A percentile compares a stretch with the other conserved stretches of the same genome.
phyloP scores from a whole-genome alignment of 1,139 yeast species.

The Zygoascus meyerae region DNA sequence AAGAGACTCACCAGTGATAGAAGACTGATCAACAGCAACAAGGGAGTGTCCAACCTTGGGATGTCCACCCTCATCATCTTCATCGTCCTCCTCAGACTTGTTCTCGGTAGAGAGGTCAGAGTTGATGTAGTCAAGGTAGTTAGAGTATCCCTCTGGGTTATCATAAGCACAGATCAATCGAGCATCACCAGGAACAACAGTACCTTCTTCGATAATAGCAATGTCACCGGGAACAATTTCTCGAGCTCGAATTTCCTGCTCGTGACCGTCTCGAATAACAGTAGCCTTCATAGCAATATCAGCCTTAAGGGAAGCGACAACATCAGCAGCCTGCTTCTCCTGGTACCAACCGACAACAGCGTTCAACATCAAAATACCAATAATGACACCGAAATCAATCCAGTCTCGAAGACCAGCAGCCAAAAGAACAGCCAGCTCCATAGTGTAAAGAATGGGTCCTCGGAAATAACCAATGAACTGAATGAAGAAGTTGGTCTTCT shows the following conservation, averaged over 20 bases:
- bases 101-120: slow-evolving; percentile 53
- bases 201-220: slow-evolving; percentile 89
- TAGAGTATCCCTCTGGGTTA: slow-evolving; percentile 37
- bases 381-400: slow-evolving; percentile 66
- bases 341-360: slow-evolving; percentile 62
- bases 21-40: slow-evolving; percentile 71
- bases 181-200: slow-evolving; percentile 93
- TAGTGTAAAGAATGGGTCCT: slow-evolving; percentile 64
- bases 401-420: slow-evolving; percentile 69
- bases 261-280: slow-evolving; percentile 78
- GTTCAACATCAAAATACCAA: slow-evolving; percentile 51
- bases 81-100: slow-evolving; percentile 72
- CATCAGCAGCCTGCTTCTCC: slow-evolving; percentile 88
- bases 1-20: slow-evolving; percentile 76
- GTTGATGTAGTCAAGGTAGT: slow-evolving; percentile 36
- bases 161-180: slow-evolving; percentile 55
- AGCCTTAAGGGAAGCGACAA: slow-evolving; percentile 90
- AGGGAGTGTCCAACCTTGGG: slow-evolving; percentile 39
- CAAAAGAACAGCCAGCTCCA: slow-evolving; percentile 62
- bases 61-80: slow-evolving; percentile 44
- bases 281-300: slow-evolving; percentile 85
- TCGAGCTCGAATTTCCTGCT: slow-evolving; percentile 66
- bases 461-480: slow-evolving; percentile 59
- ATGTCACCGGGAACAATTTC: slow-evolving; percentile 94
- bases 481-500: slow-evolving; percentile 50